These are phyloP conservation scores for Tripidium arundinaceum DNA, from an alignment of 202 grass and related monocot genomes.

Conservation along the genomic window DNA sequence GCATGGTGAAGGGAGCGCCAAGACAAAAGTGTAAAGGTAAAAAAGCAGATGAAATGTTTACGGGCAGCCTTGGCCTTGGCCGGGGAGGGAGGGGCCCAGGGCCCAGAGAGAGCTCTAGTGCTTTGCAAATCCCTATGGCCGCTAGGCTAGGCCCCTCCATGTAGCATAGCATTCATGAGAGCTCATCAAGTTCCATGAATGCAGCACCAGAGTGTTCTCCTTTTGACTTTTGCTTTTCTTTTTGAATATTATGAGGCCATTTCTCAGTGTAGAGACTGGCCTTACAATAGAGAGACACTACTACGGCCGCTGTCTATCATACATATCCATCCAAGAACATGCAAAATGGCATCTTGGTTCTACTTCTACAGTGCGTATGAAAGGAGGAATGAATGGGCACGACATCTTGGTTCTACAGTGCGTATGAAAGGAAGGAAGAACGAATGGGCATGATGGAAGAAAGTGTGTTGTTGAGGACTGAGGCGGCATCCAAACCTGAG, in stretches of 20 bases:
- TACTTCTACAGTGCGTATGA: too few relatives aligned
- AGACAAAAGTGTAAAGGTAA: conserved; percentile 42
- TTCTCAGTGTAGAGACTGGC: too few relatives aligned
- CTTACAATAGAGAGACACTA: not conserved
- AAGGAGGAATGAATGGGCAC: not conserved
- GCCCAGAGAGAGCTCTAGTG: not conserved
- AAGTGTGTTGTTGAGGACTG: not conserved
- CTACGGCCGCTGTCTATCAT: not conserved
- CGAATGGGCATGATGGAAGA: not conserved
- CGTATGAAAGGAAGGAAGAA: not conserved
- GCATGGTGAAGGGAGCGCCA: conserved; percentile 21
- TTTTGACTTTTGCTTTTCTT: conserved; percentile 38
- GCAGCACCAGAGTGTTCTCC: conserved; percentile 20
- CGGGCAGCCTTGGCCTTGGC: conserved; percentile 41
- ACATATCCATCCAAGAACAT: not conserved
- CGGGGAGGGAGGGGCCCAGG: not conserved
- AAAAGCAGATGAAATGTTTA: conserved; percentile 34
- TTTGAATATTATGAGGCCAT: not conserved
- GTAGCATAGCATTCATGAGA: conserved; percentile 27
- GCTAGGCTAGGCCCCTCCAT: not conserved
- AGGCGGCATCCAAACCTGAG: conserved; percentile 32
- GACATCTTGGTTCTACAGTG: not conserved
- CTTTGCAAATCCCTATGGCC: conserved; percentile 41
- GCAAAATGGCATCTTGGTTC: not conserved
- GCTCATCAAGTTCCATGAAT: conserved; percentile 50